Conservation (phyloP, 202 grass and related monocot genomes). For the Bolboschoenoplectus hybrid region DNA sequence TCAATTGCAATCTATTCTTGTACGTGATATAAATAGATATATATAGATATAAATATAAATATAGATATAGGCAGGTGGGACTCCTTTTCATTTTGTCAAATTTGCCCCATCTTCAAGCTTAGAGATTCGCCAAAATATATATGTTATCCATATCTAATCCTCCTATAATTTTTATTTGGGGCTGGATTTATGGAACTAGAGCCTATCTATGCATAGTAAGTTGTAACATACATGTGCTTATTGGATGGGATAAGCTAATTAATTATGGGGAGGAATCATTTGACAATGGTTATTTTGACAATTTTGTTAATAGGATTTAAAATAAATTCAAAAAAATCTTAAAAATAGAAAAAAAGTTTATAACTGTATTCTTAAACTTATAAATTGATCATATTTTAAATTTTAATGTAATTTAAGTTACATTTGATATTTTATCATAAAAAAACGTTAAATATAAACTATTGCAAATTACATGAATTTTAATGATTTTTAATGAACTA, state of each 20-base stretch:
- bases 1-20: slow-evolving; percentile 36
- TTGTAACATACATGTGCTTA: slow-evolving; percentile 13
- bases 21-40: neutral
- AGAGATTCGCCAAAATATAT: slow-evolving; percentile 32
- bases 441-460: too few relatives aligned
- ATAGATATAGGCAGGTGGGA: slow-evolving; percentile 36
- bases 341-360: too few relatives aligned
- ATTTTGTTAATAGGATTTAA: too few relatives aligned
- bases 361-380: too few relatives aligned
- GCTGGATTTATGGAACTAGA: slow-evolving; percentile 24
- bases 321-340: too few relatives aligned
- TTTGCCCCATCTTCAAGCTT: slow-evolving; percentile 36
- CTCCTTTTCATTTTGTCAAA: slow-evolving; percentile 39
- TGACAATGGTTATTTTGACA: too few relatives aligned
- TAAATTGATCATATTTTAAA: too few relatives aligned
- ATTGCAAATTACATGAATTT: too few relatives aligned
- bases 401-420: too few relatives aligned
- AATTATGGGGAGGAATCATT: too few relatives aligned
- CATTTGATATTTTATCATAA: too few relatives aligned
- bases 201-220: neutral
- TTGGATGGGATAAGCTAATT: slow-evolving; percentile 16
- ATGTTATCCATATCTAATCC: slow-evolving; percentile 29
- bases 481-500: too few relatives aligned
- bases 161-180: slow-evolving; percentile 21
- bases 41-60: neutral